Evolutionary conservation across 805 yeast genomes (phyloP).

Genomic region (Myxozyma nipponensis): DNA sequence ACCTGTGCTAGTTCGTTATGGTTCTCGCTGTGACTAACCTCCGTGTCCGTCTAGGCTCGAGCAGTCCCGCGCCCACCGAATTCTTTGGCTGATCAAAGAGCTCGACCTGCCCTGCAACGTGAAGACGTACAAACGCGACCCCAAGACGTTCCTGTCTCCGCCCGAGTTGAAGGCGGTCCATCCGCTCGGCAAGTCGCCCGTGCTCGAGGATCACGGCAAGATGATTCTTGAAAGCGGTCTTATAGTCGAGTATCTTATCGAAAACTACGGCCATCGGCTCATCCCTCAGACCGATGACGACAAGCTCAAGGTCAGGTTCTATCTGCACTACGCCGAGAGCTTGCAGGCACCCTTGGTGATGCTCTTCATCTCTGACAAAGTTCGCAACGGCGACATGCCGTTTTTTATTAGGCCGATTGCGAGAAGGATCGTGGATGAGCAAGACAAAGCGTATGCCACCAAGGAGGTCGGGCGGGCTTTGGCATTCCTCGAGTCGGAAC

Average conservation of each 20-base stretch:
- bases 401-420: slow-evolving; percentile 47
- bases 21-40: neutral
- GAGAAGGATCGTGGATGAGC: slow-evolving; percentile 42
- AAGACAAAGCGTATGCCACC: slow-evolving; percentile 48
- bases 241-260: slow-evolving; percentile 51
- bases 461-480: slow-evolving; percentile 46
- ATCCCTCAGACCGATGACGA: slow-evolving; percentile 42
- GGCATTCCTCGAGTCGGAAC: slow-evolving; percentile 42
- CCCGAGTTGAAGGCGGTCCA: slow-evolving; percentile 50
- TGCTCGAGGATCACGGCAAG: slow-evolving; percentile 46
- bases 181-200: slow-evolving; percentile 63
- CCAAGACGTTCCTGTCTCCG: slow-evolving; percentile 48
- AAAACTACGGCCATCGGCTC: slow-evolving; percentile 44
- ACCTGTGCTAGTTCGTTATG: neutral
- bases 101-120: slow-evolving; percentile 53
- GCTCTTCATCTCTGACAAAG: slow-evolving; percentile 27
- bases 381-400: slow-evolving; percentile 35
- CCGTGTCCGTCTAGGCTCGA: slow-evolving; percentile 42
- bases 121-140: slow-evolving; percentile 50
- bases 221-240: slow-evolving; percentile 58
- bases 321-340: slow-evolving; percentile 57
- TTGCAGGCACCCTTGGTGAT: slow-evolving; percentile 49
- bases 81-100: slow-evolving; percentile 63
- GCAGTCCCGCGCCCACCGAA: slow-evolving; percentile 57
- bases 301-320: slow-evolving; percentile 47